Percentiles rank a stretch among this genome's conserved stretches.
Conservation (phyloP, 768 basidiomycete genomes). For the Lentinus brumalis region DNA sequence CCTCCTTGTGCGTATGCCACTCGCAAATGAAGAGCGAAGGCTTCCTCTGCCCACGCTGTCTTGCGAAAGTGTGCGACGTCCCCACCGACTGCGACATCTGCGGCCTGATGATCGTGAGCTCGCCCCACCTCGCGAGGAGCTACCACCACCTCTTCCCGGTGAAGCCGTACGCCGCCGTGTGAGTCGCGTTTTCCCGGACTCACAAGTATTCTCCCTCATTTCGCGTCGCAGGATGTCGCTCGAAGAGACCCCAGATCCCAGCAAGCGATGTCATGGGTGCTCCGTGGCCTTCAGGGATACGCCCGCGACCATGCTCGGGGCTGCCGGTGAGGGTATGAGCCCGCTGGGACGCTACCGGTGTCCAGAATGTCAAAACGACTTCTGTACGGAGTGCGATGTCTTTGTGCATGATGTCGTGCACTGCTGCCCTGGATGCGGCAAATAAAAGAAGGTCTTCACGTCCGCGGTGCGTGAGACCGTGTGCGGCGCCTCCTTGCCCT, state of each 20-base stretch:
- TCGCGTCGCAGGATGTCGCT: conserved; percentile 39
- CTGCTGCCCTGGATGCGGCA: conserved; percentile 87
- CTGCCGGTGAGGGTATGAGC: conserved; percentile 68
- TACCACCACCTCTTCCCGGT: conserved; percentile 97
- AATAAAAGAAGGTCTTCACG: conserved; percentile 16
- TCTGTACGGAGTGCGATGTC: conserved; percentile 94
- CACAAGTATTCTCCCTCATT: conserved; percentile 1
- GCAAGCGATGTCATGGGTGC: conserved; percentile 73
- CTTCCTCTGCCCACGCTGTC: conserved; percentile 93
- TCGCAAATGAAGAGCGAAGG: conserved; percentile 90
- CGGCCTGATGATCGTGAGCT: conserved; percentile 96
- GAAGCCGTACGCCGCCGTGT: conserved; percentile 81
- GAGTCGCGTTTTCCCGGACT: conserved; percentile 37
- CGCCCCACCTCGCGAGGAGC: conserved; percentile 94
- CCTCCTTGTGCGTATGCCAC: conserved; percentile 91
- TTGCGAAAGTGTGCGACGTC: conserved; percentile 93
- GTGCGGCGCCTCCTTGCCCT: neutral
- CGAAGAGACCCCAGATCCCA: conserved; percentile 39
- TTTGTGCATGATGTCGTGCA: conserved; percentile 96
- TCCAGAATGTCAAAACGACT: conserved; percentile 81
- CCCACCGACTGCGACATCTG: conserved; percentile 98
- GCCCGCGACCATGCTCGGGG: conserved; percentile 35
- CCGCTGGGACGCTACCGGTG: conserved; percentile 88
- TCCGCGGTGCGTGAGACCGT: neutral
- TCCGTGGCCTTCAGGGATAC: conserved; percentile 62